Percentiles rank a stretch among this genome's conserved stretches.
phyloP scores from a whole-genome alignment of 331 rosid genomes.

The Saraca asoca region DNA sequence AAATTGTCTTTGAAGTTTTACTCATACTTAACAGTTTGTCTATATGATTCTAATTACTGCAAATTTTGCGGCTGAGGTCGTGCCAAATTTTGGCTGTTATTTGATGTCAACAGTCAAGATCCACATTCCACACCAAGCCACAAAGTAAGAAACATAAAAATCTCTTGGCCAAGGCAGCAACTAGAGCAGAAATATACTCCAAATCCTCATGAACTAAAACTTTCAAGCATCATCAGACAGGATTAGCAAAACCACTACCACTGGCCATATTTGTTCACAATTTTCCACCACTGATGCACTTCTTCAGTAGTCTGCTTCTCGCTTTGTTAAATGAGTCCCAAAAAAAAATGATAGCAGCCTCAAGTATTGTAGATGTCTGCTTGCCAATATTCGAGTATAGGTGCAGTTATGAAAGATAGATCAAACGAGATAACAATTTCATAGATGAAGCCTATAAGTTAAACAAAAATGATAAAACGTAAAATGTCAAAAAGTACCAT shows the following conservation, averaged over 20 bases:
- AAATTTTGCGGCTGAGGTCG: too few species aligned
- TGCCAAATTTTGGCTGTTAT: too few species aligned
- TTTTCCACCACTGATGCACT: conserved; percentile 3
- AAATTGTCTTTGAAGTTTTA: too few species aligned
- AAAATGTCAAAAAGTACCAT: too few species aligned
- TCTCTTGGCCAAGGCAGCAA: conserved; percentile 6
- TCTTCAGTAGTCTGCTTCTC: too few species aligned
- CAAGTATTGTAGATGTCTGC: not conserved
- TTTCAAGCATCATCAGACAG: not conserved
- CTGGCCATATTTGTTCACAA: conserved; percentile 1
- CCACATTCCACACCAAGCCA: conserved; percentile 26
- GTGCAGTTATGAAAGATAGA: conserved; percentile 36
- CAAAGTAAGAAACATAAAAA: conserved; percentile 8
- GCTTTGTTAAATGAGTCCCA: too few species aligned
- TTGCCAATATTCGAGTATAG: conserved; percentile 10
- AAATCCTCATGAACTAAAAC: not conserved
- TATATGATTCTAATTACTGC: too few species aligned
- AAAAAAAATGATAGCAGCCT: not conserved
- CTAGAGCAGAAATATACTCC: not conserved
- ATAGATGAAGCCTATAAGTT: conserved; percentile 4
- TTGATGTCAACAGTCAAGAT: not conserved
- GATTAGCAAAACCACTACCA: too few species aligned
- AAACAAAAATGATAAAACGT: not conserved
- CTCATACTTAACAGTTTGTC: too few species aligned
- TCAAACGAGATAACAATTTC: not conserved